phyloP scores from a whole-genome alignment of 2,329 filamentous ascomycete genomes.

The Trichoderma sp. region DNA sequence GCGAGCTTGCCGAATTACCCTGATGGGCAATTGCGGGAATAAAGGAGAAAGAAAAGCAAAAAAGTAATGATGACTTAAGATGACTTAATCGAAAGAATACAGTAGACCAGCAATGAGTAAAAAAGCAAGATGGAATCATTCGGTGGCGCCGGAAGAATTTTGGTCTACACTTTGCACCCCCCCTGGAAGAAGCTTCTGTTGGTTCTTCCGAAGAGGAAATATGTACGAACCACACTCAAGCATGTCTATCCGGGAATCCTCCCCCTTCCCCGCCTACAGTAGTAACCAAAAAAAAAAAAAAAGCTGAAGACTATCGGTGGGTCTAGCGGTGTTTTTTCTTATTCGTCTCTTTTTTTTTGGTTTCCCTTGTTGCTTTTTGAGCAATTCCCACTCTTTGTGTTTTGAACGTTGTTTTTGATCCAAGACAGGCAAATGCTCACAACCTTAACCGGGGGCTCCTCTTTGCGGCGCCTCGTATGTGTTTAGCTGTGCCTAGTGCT shows the following conservation, averaged over 20 bases:
- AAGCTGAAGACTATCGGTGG: neutral
- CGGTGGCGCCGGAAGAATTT: neutral
- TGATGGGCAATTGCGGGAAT: neutral
- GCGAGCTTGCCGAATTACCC: neutral
- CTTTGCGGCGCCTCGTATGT: neutral
- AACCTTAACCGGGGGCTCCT: neutral
- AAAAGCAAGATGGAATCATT: constrained; percentile 3
- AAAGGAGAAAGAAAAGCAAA: neutral
- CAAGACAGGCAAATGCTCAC: neutral
- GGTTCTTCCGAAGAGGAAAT: neutral
- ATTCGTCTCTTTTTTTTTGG: neutral
- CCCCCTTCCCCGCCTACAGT: neutral
- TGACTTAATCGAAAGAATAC: neutral
- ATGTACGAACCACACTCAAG: neutral
- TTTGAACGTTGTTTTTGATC: neutral
- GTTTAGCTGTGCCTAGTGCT: neutral
- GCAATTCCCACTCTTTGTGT: neutral
- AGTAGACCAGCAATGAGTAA: neutral
- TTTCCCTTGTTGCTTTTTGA: neutral
- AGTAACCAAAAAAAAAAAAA: neutral
- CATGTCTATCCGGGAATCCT: neutral
- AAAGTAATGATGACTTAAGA: neutral
- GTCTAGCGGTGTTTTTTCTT: neutral
- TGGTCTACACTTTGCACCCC: neutral
- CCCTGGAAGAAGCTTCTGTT: neutral